Evolutionary conservation across 768 basidiomycete species (phyloP), one percentile per base, ranked within the genome.

Genomic region (Pleurotus giganteus): DNA sequence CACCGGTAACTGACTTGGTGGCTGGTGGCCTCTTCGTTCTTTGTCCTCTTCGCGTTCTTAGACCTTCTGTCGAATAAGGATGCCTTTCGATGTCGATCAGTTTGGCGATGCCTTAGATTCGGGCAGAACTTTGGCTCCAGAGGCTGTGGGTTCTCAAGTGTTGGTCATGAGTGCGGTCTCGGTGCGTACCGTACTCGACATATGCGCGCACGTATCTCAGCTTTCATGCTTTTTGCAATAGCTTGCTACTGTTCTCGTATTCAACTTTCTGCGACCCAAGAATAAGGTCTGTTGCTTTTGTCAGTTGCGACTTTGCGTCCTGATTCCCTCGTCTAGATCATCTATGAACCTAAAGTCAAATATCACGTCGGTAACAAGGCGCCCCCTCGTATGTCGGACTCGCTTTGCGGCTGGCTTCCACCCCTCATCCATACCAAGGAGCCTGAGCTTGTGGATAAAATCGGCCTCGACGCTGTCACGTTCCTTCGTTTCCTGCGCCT

Each of bases 271-370:
- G 45, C 85, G 96, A 32, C 96, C 96, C 11, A 84, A 85, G 61
- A 95, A 97, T 77, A 93, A 91, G 80, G 89, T 86, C 68, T 91
- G 51, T 78, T 88, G 17, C 8, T 8, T 21, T 12, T 13, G 28
- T 3, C 11, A 28, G 31, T 47, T n/a, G 17, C 21, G 6, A 19
- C 2, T 6, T 15, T 9, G 47, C 28, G 39, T 57, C 23, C 56
- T 65, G 34, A 65, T 54, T 6, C 24, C 21, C 32, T 2, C 17
- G 44, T 1, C 28, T 56, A 92, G 92, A 82, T 91, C 58, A 84
- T 94, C 56, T 96, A 96, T 65, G 91, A 94, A 66, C 94, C 93
- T 58, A 97, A 95, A 72, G 84, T 91, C 71, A 95, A 95, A 70
- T 95, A 94, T 66, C 90, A 91, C 64, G 77, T 82, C 57, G 88